Percentiles rank a stretch among this genome's conserved stretches.
Conservation (phyloP, 176 grass and related monocot species). For the Rhynchospora tenuis region DNA sequence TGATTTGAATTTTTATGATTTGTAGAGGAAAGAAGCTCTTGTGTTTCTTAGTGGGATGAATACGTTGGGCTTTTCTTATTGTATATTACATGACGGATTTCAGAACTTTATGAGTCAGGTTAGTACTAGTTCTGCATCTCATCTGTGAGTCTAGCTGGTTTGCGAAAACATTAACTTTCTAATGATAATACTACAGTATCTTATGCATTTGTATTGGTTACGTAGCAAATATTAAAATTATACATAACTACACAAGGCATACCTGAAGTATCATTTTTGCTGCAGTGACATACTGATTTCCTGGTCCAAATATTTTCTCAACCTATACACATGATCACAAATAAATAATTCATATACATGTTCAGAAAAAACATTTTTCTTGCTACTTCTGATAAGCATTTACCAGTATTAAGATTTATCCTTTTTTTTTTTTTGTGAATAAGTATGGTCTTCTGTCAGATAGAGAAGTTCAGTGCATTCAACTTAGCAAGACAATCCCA, state of each 20-base stretch:
- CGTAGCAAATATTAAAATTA: slow-evolving; percentile 1
- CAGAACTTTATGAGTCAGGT: neutral
- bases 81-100: neutral
- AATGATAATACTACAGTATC: neutral
- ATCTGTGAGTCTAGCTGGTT: neutral
- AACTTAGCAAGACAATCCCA: neutral
- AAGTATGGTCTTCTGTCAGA: slow-evolving; percentile 4
- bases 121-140: neutral
- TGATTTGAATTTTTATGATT: neutral
- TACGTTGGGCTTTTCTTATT: neutral
- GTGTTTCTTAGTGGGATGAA: slow-evolving; percentile 12
- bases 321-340: slow-evolving; percentile 34
- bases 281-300: slow-evolving; percentile 98
- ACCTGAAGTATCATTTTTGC: slow-evolving; percentile 99
- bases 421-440: neutral
- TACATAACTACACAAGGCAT: slow-evolving; percentile 4
- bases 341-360: slow-evolving; percentile 1
- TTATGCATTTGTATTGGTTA: neutral
- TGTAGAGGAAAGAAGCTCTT: neutral
- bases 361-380: neutral
- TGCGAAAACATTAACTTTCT: neutral
- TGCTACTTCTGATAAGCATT: neutral
- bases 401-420: neutral
- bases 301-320: slow-evolving; percentile 96
- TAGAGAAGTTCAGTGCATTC: neutral